phyloP scores from a whole-genome alignment of 352 stramenopile genomes.

The Phytopythium helicoides region DNA sequence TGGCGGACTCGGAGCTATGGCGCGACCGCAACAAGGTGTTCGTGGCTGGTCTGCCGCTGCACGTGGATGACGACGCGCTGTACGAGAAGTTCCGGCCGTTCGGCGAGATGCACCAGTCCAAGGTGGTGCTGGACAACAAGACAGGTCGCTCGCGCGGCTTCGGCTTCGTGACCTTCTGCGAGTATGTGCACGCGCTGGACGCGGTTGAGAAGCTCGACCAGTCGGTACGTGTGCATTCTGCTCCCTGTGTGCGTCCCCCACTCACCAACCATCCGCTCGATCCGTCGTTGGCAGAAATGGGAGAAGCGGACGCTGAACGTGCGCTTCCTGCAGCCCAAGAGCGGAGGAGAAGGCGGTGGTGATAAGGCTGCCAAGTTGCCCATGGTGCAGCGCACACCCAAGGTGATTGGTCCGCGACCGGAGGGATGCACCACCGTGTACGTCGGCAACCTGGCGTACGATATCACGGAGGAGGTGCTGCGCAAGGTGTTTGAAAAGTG shows the following conservation, averaged over 20 bases:
- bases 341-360: slow-evolving; percentile 5
- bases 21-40: slow-evolving; percentile 89
- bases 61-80: slow-evolving; percentile 66
- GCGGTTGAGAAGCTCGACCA: slow-evolving; percentile 78
- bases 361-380: slow-evolving; percentile 1
- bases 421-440: slow-evolving; percentile 92
- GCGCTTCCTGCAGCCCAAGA: slow-evolving; percentile 80
- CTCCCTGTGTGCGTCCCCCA: not conserved
- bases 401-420: slow-evolving; percentile 65
- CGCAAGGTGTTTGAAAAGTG: slow-evolving; percentile 80
- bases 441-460: slow-evolving; percentile 96
- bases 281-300: slow-evolving; percentile 52
- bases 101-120: slow-evolving; percentile 85
- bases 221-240: slow-evolving; percentile 16
- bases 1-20: slow-evolving; percentile 71
- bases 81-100: slow-evolving; percentile 73
- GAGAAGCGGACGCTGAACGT: slow-evolving; percentile 80
- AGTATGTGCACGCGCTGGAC: slow-evolving; percentile 78
- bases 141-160: slow-evolving; percentile 57
- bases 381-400: slow-evolving; percentile 13
- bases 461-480: slow-evolving; percentile 88
- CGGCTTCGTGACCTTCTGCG: slow-evolving; percentile 80
- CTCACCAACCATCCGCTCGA: not conserved
- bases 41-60: slow-evolving; percentile 61
- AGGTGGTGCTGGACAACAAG: slow-evolving; percentile 72